These are phyloP conservation scores for Boletus sp. DNA, from an alignment of 768 basidiomycete species.

Conservation along the genomic window DNA sequence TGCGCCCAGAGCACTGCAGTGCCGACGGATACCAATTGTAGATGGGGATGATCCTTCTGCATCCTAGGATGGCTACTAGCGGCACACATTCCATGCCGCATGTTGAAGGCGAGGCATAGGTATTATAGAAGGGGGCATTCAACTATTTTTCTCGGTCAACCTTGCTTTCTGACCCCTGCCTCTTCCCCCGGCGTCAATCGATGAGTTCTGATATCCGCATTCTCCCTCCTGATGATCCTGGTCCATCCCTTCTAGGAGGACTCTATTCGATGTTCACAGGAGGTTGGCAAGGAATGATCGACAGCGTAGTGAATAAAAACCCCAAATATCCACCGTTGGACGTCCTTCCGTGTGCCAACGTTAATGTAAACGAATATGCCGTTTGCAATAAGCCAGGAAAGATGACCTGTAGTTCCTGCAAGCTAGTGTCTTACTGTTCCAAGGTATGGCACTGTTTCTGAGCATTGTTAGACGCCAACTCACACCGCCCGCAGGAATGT, in stretches of 20 bases:
- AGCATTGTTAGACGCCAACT: background rate
- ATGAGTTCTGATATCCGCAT: conserved; percentile 20
- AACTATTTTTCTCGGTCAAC: background rate
- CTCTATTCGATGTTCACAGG: conserved; percentile 13
- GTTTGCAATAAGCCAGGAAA: conserved; percentile 34
- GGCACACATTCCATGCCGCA: conserved; percentile 9
- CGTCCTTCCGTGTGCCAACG: conserved; percentile 38
- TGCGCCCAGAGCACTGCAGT: background rate
- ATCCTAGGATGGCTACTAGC: background rate
- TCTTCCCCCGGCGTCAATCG: background rate
- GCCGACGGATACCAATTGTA: conserved; percentile 4
- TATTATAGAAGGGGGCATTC: background rate
- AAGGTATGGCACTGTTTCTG: conserved; percentile 14
- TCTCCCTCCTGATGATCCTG: conserved; percentile 17
- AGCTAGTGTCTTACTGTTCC: conserved; percentile 46
- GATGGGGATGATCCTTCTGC: conserved; percentile 17
- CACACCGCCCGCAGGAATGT: conserved; percentile 32
- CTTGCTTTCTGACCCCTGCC: background rate
- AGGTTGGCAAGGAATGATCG: conserved; percentile 13
- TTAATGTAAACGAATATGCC: conserved; percentile 20
- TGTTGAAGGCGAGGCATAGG: conserved; percentile 17
- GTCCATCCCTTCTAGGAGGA: conserved; percentile 4
- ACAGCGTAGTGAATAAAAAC: conserved; percentile 1
- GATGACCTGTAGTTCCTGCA: conserved; percentile 31
- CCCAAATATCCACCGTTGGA: conserved; percentile 27